Evolutionary conservation across 2,329 filamentous ascomycete species (phyloP).

Genomic region (Fusarium tupiense): DNA sequence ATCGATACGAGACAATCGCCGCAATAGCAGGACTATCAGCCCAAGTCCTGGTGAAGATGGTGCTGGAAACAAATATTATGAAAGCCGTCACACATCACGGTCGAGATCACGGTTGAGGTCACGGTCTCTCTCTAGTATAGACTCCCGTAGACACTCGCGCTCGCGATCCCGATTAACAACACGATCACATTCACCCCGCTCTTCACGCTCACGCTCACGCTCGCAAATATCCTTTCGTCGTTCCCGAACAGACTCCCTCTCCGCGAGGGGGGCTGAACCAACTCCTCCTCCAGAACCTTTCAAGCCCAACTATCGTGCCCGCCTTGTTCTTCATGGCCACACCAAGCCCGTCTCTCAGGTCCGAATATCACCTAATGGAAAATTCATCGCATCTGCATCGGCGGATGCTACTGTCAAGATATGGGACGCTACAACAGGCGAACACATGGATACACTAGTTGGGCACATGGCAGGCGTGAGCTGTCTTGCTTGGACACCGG

Average conservation of each 20-base stretch:
- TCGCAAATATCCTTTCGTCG: conserved; percentile 46
- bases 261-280: conserved; percentile 41
- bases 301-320: conserved; percentile 73
- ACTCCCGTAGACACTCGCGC: conserved; percentile 47
- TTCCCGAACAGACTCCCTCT: conserved; percentile 45
- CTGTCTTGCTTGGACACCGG: conserved; percentile 92
- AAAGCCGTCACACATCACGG: conserved; percentile 45
- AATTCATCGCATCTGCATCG: conserved; percentile 88
- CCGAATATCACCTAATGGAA: conserved; percentile 89
- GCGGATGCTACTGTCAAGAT: conserved; percentile 92
- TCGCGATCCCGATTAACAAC: conserved; percentile 47
- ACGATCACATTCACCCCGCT: conserved; percentile 45
- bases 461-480: conserved; percentile 94
- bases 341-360: conserved; percentile 82
- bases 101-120: conserved; percentile 48
- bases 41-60: conserved; percentile 38
- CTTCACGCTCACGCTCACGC: conserved; percentile 45
- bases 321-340: conserved; percentile 80
- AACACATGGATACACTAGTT: conserved; percentile 86
- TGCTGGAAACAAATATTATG: conserved; percentile 41
- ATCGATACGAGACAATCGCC: conserved; percentile 31
- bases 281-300: conserved; percentile 60
- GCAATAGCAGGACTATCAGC: conserved; percentile 39
- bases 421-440: conserved; percentile 83
- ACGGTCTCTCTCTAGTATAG: conserved; percentile 50